Evolutionary conservation across 805 yeast genomes (phyloP).

Genomic region (Brettanomyces bruxellensis): DNA sequence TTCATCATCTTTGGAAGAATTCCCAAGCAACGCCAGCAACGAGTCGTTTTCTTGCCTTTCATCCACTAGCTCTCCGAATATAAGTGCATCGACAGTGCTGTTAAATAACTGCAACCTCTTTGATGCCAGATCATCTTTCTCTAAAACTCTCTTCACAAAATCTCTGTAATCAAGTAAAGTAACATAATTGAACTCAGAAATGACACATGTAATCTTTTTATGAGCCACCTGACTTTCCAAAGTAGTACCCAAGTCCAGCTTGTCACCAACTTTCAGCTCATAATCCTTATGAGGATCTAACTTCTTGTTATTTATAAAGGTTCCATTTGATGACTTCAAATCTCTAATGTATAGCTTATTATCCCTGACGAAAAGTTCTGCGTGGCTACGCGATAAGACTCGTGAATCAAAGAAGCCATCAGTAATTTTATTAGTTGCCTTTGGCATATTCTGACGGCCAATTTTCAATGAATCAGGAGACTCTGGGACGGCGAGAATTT

Average conservation of each 20-base stretch:
- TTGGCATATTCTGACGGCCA: slow-evolving; percentile 81
- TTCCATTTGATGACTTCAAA: slow-evolving; percentile 88
- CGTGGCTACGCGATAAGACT: slow-evolving; percentile 89
- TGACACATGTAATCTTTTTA: slow-evolving; percentile 75
- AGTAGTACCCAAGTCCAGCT: slow-evolving; percentile 90
- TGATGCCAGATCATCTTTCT: slow-evolving; percentile 18
- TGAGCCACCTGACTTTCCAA: slow-evolving; percentile 64
- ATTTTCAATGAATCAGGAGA: slow-evolving; percentile 76
- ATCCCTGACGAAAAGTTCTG: slow-evolving; percentile 69
- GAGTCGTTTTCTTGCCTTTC: slow-evolving; percentile 21
- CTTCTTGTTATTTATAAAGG: slow-evolving; percentile 74
- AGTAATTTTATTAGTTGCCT: slow-evolving; percentile 48
- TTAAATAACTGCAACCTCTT: slow-evolving; percentile 25
- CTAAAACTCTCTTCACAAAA: slow-evolving; percentile 16
- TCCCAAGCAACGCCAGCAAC: slow-evolving; percentile 16
- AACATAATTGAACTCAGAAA: slow-evolving; percentile 63
- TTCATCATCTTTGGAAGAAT: slow-evolving; percentile 17
- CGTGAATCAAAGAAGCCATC: slow-evolving; percentile 94
- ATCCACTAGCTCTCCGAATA: slow-evolving; percentile 27
- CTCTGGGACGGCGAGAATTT: slow-evolving; percentile 70
- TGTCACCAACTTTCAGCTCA: slow-evolving; percentile 69
- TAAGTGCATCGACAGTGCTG: slow-evolving; percentile 26
- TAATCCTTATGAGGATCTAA: slow-evolving; percentile 54
- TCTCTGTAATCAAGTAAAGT: slow-evolving; percentile 27
- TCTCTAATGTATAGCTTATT: slow-evolving; percentile 66